phyloP scores from a whole-genome alignment of 305 asterid species.

The Fraxinus albicans region DNA sequence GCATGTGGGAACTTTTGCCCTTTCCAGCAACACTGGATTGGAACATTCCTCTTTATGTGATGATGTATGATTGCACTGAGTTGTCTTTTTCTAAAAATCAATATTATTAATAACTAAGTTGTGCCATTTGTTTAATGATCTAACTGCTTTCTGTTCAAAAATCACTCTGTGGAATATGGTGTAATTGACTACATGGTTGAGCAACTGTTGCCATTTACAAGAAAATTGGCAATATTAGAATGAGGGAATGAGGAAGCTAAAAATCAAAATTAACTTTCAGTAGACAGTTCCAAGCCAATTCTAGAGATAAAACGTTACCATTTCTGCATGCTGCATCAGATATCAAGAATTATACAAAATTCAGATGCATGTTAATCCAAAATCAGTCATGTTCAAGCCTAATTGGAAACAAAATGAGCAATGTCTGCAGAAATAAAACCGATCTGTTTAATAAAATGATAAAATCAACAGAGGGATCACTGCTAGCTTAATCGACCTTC shows the following conservation, averaged over 20 bases:
- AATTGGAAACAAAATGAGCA: background rate
- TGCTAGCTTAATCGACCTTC: slow-evolving; percentile 64
- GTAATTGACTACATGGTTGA: background rate
- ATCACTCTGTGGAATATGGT: background rate
- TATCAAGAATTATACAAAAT: background rate
- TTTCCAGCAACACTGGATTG: background rate
- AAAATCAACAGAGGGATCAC: background rate
- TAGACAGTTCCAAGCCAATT: background rate
- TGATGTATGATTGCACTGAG: background rate
- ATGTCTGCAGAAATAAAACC: background rate
- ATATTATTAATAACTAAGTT: background rate
- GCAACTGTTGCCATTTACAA: background rate
- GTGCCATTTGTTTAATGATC: background rate
- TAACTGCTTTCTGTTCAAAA: background rate
- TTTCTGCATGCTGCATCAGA: background rate
- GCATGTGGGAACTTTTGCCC: background rate
- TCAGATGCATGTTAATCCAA: background rate
- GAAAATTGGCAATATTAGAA: background rate
- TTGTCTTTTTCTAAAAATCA: background rate
- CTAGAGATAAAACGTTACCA: background rate
- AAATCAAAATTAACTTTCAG: background rate
- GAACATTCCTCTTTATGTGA: background rate
- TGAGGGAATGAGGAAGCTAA: background rate
- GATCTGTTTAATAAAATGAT: background rate
- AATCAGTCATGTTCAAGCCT: background rate